Evolutionary conservation across 1,139 yeast species (phyloP), one percentile per base, ranked within the genome.

Genomic region (Magnusiomyces tetraspermus): DNA sequence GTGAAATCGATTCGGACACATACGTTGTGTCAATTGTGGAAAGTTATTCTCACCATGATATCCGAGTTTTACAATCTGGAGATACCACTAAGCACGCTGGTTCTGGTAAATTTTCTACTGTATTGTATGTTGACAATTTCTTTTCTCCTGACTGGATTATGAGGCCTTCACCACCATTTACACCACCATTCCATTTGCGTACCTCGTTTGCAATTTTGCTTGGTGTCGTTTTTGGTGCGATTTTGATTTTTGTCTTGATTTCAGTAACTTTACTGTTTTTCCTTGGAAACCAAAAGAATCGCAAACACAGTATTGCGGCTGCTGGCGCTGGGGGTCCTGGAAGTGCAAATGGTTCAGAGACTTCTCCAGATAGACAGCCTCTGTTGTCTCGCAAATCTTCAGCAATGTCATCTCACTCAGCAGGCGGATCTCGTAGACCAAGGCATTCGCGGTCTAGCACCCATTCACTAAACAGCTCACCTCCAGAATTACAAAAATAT

Each of bases 71-170:
- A 23, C 75, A 79, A 30, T 79, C 78, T 60, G 97, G 96, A 1
- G 82, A 90, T 60, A 75, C 89, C 0, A 72, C 79, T 10, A 64
- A 24, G 15, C 19, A 28, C 21, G 13, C 38, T 6, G 30, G 36
- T 2, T 36, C 33, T 21, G 48, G 47, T 11, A 10, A 23, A 10
- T 17, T 21, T 11, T 53, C 69, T 2, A 87, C 96, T 55, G 80
- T 89, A 1, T 78, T 87, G 55, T 68, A 85, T 21, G 72, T 88
- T 33, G 96, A 89, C 60, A 73, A 81, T 51, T 90, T 92, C 3
- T 70, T 82, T 17, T 71, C 78, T 11, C 77, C 83, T 4, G 65
- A 67, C 1, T 88, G 97, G 96, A 66, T 86, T 17, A 47, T 54
- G 26, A 53, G 48, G 5, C 50, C 58, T 8, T 46, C 51, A 13